Evolutionary conservation across 2,329 filamentous ascomycete species (phyloP).

Genomic region (Daldinia sp.): DNA sequence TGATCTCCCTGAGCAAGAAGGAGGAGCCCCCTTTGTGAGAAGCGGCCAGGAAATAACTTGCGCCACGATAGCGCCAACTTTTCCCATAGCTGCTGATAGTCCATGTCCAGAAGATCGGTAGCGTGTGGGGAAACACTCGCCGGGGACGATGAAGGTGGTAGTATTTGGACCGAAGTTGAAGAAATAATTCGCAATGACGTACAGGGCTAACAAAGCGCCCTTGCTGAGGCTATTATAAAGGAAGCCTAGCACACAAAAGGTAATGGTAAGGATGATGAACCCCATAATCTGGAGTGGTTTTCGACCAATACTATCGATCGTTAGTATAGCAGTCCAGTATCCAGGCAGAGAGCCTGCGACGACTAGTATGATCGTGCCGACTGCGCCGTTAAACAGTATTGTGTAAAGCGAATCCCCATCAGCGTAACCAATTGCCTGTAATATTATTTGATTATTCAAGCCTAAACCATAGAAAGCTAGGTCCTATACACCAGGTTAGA

Average conservation of each 20-base stretch:
- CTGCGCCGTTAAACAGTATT: constrained; percentile 76
- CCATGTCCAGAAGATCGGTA: constrained; percentile 74
- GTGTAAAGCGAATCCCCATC: constrained; percentile 73
- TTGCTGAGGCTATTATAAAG: constrained; percentile 63
- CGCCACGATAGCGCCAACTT: constrained; percentile 75
- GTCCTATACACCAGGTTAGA: constrained; percentile 61
- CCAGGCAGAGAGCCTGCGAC: constrained; percentile 83
- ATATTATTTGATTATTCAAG: constrained; percentile 80
- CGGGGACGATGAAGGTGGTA: constrained; percentile 74
- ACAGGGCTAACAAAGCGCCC: constrained; percentile 67
- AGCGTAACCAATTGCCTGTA: constrained; percentile 78
- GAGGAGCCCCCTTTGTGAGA: constrained; percentile 66
- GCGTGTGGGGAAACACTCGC: constrained; percentile 73
- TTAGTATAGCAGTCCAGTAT: constrained; percentile 81
- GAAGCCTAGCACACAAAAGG: constrained; percentile 74
- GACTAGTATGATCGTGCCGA: constrained; percentile 81
- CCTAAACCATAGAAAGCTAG: constrained; percentile 76
- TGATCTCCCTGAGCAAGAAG: constrained; percentile 60
- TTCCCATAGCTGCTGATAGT: constrained; percentile 74
- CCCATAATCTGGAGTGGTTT: constrained; percentile 79
- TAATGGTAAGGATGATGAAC: constrained; percentile 69
- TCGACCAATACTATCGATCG: constrained; percentile 80
- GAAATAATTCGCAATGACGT: constrained; percentile 74
- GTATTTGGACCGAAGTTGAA: constrained; percentile 76
- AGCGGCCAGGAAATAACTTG: constrained; percentile 74